Evolutionary conservation across 768 basidiomycete genomes (phyloP).

Genomic region (Calocera viscosa): DNA sequence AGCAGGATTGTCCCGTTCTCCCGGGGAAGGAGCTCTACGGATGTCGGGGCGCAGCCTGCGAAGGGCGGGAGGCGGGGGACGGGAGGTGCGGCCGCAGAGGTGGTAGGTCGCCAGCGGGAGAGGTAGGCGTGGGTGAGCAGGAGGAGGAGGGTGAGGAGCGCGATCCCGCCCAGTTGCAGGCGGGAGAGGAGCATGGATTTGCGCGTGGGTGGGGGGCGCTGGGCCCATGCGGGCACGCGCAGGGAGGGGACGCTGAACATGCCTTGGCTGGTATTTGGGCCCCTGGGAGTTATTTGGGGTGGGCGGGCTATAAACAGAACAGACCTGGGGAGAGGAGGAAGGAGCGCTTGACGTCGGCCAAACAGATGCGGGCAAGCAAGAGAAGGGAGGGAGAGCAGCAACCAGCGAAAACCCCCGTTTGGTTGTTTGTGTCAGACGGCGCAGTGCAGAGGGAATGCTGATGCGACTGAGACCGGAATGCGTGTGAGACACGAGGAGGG

Average conservation of each 20-base stretch:
- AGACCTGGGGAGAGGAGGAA: too few relatives aligned
- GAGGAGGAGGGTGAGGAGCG: not conserved
- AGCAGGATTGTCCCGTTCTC: constrained; percentile 17
- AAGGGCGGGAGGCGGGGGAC: constrained; percentile 11
- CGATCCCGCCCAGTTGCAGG: not conserved
- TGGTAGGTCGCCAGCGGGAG: not conserved
- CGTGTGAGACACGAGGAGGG: too few relatives aligned
- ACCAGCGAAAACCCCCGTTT: too few relatives aligned
- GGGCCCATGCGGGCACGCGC: not conserved
- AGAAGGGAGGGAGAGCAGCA: too few relatives aligned
- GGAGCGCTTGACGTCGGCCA: too few relatives aligned
- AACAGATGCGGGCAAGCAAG: too few relatives aligned
- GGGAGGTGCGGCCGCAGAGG: constrained; percentile 6
- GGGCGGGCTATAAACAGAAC: not conserved
- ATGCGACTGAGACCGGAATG: too few relatives aligned
- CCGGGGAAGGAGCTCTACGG: constrained; percentile 8
- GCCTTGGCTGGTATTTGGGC: too few relatives aligned
- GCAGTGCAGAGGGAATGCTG: too few relatives aligned
- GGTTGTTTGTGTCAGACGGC: too few relatives aligned
- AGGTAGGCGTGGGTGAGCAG: not conserved
- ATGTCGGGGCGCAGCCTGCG: constrained; percentile 12
- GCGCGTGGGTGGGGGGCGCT: not conserved
- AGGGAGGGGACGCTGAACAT: not conserved
- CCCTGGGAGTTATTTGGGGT: not conserved
- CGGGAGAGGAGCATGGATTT: not conserved